Conservation (phyloP, 2,329 filamentous ascomycete genomes). For the Chalaropsis thielavioides region DNA sequence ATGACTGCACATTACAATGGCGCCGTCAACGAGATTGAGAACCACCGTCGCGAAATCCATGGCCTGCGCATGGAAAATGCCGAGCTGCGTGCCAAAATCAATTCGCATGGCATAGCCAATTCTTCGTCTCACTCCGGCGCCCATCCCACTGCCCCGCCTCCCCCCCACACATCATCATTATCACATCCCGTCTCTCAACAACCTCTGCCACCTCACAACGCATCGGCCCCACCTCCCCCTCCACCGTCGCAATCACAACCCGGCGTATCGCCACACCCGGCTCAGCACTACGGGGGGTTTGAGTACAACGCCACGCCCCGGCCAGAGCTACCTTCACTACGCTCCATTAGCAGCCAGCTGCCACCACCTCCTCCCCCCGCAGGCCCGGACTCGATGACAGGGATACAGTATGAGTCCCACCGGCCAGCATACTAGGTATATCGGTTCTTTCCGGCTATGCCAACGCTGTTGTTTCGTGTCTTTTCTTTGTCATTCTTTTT, state of each 20-base stretch:
- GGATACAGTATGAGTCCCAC: constrained; percentile 43
- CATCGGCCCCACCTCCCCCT: constrained; percentile 20
- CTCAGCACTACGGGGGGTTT: constrained; percentile 21
- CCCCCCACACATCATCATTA: constrained; percentile 23
- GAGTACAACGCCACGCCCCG: constrained; percentile 24
- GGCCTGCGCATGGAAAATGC: constrained; percentile 34
- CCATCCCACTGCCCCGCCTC: constrained; percentile 20
- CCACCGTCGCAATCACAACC: constrained; percentile 19
- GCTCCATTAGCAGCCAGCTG: constrained; percentile 32
- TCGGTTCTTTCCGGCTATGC: neutral
- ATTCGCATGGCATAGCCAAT: constrained; percentile 10
- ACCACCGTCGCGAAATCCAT: constrained; percentile 36
- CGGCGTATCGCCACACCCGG: constrained; percentile 22
- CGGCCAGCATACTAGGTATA: constrained; percentile 9
- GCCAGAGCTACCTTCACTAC: constrained; percentile 31
- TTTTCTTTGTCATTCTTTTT: neutral
- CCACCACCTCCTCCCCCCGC: constrained; percentile 29
- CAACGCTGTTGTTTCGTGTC: neutral
- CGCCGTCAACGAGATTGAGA: constrained; percentile 31
- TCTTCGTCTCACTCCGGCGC: constrained; percentile 20
- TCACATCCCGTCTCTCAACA: constrained; percentile 15
- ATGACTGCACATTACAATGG: constrained; percentile 33
- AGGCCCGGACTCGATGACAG: constrained; percentile 48
- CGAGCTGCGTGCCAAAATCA: constrained; percentile 30
- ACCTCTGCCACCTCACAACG: constrained; percentile 10